phyloP scores from a whole-genome alignment of 2,329 filamentous ascomycete species.

The Clarireedia monteithiana region DNA sequence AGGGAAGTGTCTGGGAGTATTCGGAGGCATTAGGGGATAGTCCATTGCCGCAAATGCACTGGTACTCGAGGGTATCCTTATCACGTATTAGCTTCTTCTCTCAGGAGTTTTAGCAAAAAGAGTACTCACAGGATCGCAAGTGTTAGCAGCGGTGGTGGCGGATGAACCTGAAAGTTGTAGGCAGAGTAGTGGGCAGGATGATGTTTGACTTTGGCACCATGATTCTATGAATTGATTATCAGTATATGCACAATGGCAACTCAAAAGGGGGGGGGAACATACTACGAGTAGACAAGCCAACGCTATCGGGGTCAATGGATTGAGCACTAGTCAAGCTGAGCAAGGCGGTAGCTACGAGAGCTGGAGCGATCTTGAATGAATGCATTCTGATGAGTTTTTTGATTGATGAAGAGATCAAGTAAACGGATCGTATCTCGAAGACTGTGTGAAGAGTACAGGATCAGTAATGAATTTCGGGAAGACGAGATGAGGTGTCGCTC shows the following conservation, averaged over 20 bases:
- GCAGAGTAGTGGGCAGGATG: slow-evolving; percentile 66
- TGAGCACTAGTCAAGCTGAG: slow-evolving; percentile 38
- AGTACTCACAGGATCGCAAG: slow-evolving; percentile 55
- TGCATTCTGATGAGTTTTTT: slow-evolving; percentile 36
- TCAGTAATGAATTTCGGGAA: background rate
- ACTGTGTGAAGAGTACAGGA: background rate
- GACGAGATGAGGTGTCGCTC: background rate
- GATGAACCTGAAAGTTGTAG: slow-evolving; percentile 43
- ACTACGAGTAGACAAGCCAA: slow-evolving; percentile 40
- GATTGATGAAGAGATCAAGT: background rate
- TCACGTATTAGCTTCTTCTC: background rate
- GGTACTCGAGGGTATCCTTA: slow-evolving; percentile 57
- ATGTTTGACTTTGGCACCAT: slow-evolving; percentile 60
- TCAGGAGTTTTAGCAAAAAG: background rate
- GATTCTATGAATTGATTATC: slow-evolving; percentile 33
- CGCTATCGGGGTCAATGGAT: slow-evolving; percentile 56
- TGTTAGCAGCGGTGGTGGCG: slow-evolving; percentile 47
- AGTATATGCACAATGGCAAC: background rate
- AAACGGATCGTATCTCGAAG: background rate
- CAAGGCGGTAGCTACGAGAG: slow-evolving; percentile 44
- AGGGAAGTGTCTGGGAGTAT: slow-evolving; percentile 72
- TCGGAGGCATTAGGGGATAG: slow-evolving; percentile 63
- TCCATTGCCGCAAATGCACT: slow-evolving; percentile 63
- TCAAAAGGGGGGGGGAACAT: slow-evolving; percentile 1
- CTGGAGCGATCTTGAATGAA: slow-evolving; percentile 37